Evolutionary conservation across 2,329 filamentous ascomycete genomes (phyloP).

Genomic region (Keithomyces neogunnii): DNA sequence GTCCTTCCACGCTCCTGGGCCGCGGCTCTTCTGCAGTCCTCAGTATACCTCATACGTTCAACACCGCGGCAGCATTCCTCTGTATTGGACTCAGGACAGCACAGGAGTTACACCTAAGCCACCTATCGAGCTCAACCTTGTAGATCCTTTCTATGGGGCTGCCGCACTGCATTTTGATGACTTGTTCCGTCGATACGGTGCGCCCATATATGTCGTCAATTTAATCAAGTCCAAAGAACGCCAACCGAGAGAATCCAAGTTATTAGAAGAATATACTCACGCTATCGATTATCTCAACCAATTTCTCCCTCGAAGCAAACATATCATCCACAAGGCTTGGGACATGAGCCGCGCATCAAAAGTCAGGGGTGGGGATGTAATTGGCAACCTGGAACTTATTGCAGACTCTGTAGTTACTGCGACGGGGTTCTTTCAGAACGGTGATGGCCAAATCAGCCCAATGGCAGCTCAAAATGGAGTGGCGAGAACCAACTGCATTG

Average conservation of each 20-base stretch:
- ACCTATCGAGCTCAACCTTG: slow-evolving; percentile 88
- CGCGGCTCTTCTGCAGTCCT: slow-evolving; percentile 75
- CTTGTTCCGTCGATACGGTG: slow-evolving; percentile 85
- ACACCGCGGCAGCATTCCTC: slow-evolving; percentile 89
- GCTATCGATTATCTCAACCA: slow-evolving; percentile 91
- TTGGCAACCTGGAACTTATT: slow-evolving; percentile 81
- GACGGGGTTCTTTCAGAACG: slow-evolving; percentile 94
- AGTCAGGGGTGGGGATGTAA: slow-evolving; percentile 85
- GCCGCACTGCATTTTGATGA: slow-evolving; percentile 94
- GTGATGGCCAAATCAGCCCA: slow-evolving; percentile 57
- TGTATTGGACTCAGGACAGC: slow-evolving; percentile 96
- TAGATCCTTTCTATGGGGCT: slow-evolving; percentile 91
- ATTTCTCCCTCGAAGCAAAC: slow-evolving; percentile 73
- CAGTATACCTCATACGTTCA: slow-evolving; percentile 95
- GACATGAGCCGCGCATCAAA: slow-evolving; percentile 98
- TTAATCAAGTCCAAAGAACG: slow-evolving; percentile 84
- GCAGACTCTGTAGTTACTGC: slow-evolving; percentile 77
- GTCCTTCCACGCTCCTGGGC: slow-evolving; percentile 88
- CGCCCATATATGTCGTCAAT: slow-evolving; percentile 85
- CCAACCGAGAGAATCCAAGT: slow-evolving; percentile 82
- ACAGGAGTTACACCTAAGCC: slow-evolving; percentile 94
- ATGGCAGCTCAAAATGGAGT: slow-evolving; percentile 78
- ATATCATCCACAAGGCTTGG: slow-evolving; percentile 91
- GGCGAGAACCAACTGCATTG: slow-evolving; percentile 93
- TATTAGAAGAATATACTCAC: slow-evolving; percentile 78